A percentile compares a stretch with the other conserved stretches of the same genome.
Evolutionary conservation across 192 early-diverging fungal species (phyloP).

Genomic region (Funneliformis geosporum): DNA sequence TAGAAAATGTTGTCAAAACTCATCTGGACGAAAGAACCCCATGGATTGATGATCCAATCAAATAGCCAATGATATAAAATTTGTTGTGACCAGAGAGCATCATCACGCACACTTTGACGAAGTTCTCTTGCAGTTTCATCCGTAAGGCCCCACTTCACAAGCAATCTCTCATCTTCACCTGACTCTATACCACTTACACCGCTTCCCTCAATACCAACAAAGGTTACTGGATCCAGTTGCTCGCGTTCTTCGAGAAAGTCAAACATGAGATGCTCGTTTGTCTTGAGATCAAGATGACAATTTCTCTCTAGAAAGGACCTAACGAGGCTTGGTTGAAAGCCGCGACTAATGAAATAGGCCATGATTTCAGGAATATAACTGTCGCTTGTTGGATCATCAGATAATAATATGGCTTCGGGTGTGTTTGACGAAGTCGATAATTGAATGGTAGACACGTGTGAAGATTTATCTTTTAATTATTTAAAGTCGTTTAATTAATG

Average conservation of each 20-base stretch:
- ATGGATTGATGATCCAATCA: not conserved
- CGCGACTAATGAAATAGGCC: not conserved
- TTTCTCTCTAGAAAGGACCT: not conserved
- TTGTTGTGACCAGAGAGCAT: not conserved
- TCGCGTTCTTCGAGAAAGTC: constrained; percentile 1
- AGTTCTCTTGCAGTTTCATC: not conserved
- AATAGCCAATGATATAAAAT: constrained; percentile 6
- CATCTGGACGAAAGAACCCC: not conserved
- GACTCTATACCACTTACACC: not conserved
- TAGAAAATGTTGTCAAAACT: not conserved
- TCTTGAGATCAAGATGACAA: not conserved
- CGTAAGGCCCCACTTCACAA: constrained; percentile 15
- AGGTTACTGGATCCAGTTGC: not conserved
- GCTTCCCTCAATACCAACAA: not conserved
- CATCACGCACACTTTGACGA: not conserved
- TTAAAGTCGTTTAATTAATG: too few relatives aligned
- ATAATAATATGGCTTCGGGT: too few relatives aligned
- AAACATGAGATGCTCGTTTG: not conserved
- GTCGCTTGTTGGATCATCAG: not conserved
- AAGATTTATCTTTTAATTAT: too few relatives aligned
- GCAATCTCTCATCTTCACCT: constrained; percentile 7
- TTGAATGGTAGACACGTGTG: too few relatives aligned
- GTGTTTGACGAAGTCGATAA: too few relatives aligned
- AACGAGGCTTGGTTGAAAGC: not conserved
- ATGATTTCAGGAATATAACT: not conserved